A percentile compares a stretch with the other conserved stretches of the same genome.
These are phyloP conservation scores for Penicillium sp. DNA, from an alignment of 2,329 filamentous ascomycete genomes.

Conservation along the genomic window DNA sequence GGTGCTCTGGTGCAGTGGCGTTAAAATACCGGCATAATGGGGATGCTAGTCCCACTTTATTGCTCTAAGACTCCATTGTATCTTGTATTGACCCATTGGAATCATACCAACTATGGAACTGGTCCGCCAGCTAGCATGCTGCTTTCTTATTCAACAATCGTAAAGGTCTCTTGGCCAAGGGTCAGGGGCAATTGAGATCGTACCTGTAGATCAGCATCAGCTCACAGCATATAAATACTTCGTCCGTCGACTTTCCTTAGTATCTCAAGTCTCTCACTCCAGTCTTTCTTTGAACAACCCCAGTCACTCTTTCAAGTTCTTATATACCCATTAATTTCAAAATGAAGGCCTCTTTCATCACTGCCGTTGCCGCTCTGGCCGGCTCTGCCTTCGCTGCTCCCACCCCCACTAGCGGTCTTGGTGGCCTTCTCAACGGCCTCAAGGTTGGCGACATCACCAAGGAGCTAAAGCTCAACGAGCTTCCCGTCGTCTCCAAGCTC, in stretches of 20 bases:
- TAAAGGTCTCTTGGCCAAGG: neutral
- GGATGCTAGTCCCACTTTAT: conserved; percentile 1
- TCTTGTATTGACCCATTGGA: neutral
- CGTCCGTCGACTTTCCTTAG: neutral
- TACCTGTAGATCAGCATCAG: neutral
- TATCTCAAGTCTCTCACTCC: conserved; percentile 4
- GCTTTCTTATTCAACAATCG: neutral
- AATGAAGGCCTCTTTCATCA: conserved; percentile 29
- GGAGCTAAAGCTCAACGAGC: conserved; percentile 17
- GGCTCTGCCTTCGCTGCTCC: conserved; percentile 11
- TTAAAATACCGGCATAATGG: neutral
- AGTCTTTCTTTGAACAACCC: conserved; percentile 23
- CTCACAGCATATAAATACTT: conserved; percentile 6
- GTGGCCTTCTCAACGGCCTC: conserved; percentile 15
- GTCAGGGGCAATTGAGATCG: conserved; percentile 1
- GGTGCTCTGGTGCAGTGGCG: neutral
- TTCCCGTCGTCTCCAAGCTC: conserved; percentile 20
- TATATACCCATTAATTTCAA: conserved; percentile 15
- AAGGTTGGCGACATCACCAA: conserved; percentile 21
- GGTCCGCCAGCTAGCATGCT: conserved; percentile 2
- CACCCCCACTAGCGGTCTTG: conserved; percentile 7
- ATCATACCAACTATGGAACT: conserved; percentile 1
- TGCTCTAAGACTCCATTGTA: neutral
- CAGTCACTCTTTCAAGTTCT: conserved; percentile 10
- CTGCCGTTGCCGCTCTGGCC: conserved; percentile 24